A percentile compares a stretch with the other conserved stretches of the same genome.
phyloP scores from a whole-genome alignment of 352 stramenopile species.

The Phytophthora capsici region DNA sequence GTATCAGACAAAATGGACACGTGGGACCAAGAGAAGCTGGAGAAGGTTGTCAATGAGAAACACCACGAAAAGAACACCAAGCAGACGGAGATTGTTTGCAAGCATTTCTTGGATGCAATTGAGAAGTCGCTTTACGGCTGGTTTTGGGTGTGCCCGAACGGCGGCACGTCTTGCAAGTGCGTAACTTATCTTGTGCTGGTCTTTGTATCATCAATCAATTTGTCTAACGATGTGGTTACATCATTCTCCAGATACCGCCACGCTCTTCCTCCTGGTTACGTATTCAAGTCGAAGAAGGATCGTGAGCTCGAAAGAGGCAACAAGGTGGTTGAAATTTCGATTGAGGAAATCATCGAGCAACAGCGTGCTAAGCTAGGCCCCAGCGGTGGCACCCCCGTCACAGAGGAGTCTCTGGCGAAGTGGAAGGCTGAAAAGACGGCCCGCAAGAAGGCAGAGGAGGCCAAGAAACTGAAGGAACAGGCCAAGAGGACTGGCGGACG shows the following conservation, averaged over 20 bases:
- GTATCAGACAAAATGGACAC: conserved; percentile 78
- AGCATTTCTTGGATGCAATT: conserved; percentile 91
- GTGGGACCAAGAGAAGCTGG: conserved; percentile 91
- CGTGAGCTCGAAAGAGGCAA: conserved; percentile 85
- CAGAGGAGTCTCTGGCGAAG: conserved; percentile 85
- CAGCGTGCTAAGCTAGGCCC: conserved; percentile 88
- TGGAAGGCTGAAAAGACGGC: conserved; percentile 90
- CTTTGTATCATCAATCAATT: background rate
- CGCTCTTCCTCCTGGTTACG: conserved; percentile 86
- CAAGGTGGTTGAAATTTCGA: conserved; percentile 86
- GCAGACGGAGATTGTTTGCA: conserved; percentile 91
- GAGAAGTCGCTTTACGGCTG: conserved; percentile 91
- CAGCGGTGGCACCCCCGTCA: conserved; percentile 87
- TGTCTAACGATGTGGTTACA: conserved; percentile 6
- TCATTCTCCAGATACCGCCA: conserved; percentile 65
- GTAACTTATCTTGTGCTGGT: conserved; percentile 11
- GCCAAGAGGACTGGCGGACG: conserved; percentile 86
- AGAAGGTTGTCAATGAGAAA: conserved; percentile 86
- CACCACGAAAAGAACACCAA: conserved; percentile 83
- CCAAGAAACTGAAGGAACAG: conserved; percentile 85
- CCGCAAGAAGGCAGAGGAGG: conserved; percentile 79
- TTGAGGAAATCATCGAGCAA: conserved; percentile 92
- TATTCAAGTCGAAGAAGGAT: conserved; percentile 90
- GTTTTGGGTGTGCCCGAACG: conserved; percentile 92
- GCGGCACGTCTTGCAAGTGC: conserved; percentile 79